A percentile compares a stretch with the other conserved stretches of the same genome.
Conservation (phyloP, 768 basidiomycete genomes). For the Amanita fuliginea region DNA sequence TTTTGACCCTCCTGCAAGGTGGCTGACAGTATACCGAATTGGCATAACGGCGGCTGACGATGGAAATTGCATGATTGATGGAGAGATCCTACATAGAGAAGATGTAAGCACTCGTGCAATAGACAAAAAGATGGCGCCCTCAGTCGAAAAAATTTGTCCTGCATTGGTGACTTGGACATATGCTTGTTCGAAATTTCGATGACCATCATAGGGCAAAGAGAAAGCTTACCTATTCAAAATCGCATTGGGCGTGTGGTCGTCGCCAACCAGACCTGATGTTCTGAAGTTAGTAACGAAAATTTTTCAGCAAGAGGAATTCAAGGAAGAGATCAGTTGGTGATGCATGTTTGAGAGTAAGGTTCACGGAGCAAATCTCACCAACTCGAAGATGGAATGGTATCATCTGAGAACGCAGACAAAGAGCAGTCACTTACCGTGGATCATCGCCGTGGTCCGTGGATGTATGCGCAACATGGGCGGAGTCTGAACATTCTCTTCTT, state of each 20-base stretch:
- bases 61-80: not conserved
- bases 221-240: conserved; percentile 3
- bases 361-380: conserved; percentile 61
- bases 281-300: not conserved
- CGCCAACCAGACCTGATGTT: not conserved
- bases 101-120: not conserved
- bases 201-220: conserved; percentile 34
- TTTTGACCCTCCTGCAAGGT: not conserved
- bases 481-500: conserved; percentile 16
- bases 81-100: not conserved
- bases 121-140: conserved; percentile 18
- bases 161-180: conserved; percentile 67
- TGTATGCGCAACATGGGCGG: conserved; percentile 16
- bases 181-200: conserved; percentile 49
- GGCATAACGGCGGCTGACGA: not conserved
- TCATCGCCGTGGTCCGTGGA: too few species aligned
- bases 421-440: conserved; percentile 19
- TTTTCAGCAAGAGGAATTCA: not conserved
- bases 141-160: conserved; percentile 44
- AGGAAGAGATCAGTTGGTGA: conserved; percentile 40
- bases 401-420: conserved; percentile 34
- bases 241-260: not conserved
- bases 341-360: conserved; percentile 72
- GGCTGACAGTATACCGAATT: not conserved
- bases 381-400: conserved; percentile 63